Base-by-base conservation (phyloP, 768 basidiomycete species). In the Porpolomopsis calyptriformis region DNA sequence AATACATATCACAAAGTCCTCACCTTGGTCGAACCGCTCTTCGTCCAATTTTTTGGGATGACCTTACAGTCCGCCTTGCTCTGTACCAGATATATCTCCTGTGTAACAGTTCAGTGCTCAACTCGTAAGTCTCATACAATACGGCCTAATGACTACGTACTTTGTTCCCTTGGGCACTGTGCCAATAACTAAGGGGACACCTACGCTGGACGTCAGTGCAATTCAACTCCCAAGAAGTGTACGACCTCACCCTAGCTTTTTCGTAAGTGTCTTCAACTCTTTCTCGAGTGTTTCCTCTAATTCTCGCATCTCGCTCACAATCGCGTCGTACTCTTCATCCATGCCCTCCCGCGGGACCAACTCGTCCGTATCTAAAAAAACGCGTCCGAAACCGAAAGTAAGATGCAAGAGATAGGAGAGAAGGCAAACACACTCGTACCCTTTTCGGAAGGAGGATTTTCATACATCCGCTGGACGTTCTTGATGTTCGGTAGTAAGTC, bases 41-140 rank as follows among this genome's bases (percentile, higher is more conserved):
- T 91, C 10, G 73, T 77, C 93, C 94, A 98, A 47, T 81, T 74
- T 22, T 76, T 72, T 0, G 92, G 92, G n/a, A 87, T 71, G 47
- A 76, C 72, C 53, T 82, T 74, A 47, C 76, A 63, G 1, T 62
- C 64, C 1, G 72, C 66, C 16, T 79, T 69, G 8, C 80, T 82
- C 65, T 93, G 85, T 14, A 97, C 71, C 6, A 92, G 76, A 60
- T 90, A 94, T 26, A 96, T 92, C 59, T 97, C 93, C 85, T 92
- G 50, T n/a, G n/a, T n/a, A 14, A 36, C 19, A 29, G 23, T 2
- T n/a, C n/a, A n/a, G n/a, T 3, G 1, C 12, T 4, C n/a, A 26
- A 43, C 4, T 11, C 23, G 26, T 4, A 40, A 2, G 1, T n/a
- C n/a, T n/a, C n/a, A n/a, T n/a, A 27, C 7, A 18, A 38, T 20